Conservation (phyloP, 208 protist species). For the Kentomonas sorsogonicus region DNA sequence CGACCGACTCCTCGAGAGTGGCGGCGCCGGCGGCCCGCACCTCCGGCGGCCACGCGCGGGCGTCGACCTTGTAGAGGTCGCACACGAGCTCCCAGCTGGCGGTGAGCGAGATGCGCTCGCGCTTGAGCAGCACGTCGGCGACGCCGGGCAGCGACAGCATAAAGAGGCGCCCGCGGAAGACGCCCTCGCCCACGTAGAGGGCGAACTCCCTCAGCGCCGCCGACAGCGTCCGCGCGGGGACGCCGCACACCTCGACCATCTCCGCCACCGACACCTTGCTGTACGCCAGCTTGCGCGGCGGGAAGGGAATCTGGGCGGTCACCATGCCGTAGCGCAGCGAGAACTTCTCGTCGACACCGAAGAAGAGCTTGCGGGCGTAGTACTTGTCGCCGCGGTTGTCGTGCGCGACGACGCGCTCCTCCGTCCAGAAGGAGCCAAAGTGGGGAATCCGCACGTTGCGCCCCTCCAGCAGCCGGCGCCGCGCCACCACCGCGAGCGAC, state of each 20-base stretch:
- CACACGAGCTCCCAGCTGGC: constrained; percentile 43
- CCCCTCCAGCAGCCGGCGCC: constrained; percentile 54
- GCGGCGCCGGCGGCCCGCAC: constrained; percentile 27
- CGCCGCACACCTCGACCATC: constrained; percentile 49
- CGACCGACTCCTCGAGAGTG: constrained; percentile 19
- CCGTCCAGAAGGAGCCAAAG: constrained; percentile 60
- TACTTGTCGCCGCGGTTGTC: constrained; percentile 34
- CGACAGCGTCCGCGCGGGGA: constrained; percentile 55
- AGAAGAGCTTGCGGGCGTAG: constrained; percentile 30
- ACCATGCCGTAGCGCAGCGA: constrained; percentile 43
- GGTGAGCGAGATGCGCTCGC: constrained; percentile 44
- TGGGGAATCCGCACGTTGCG: constrained; percentile 49
- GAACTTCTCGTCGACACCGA: constrained; percentile 40
- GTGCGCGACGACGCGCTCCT: constrained; percentile 32
- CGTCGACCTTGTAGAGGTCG: constrained; percentile 70
- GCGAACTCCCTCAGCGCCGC: constrained; percentile 78
- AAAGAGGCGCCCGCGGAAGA: constrained; percentile 62
- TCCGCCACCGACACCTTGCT: constrained; percentile 46
- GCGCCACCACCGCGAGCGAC: constrained; percentile 47
- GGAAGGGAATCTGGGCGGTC: constrained; percentile 28
- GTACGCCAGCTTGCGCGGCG: constrained; percentile 22
- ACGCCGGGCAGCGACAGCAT: constrained; percentile 59
- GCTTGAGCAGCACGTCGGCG: constrained; percentile 54
- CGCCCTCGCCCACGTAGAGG: constrained; percentile 74
- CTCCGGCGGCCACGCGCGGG: constrained; percentile 56